Percentiles rank a stretch among this genome's conserved stretches.
Conservation (phyloP, 768 basidiomycete species). For the Pholiota conissans region DNA sequence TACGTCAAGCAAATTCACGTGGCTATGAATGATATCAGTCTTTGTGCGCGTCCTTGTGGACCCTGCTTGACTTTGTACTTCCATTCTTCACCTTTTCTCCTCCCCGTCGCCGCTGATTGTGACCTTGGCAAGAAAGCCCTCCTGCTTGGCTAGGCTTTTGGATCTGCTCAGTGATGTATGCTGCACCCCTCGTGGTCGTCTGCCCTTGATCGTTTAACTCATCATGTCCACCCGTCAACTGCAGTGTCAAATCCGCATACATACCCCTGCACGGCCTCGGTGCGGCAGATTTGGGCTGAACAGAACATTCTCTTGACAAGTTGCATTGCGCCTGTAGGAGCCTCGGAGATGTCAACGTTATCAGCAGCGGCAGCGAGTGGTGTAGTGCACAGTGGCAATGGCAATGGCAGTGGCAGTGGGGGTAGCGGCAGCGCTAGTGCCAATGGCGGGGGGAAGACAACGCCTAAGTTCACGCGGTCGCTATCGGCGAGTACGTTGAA, state of each 20-base stretch:
- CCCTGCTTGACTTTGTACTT: neutral
- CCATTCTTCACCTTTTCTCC: neutral
- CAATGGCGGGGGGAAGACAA: neutral
- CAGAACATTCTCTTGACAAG: no score
- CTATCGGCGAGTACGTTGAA: constrained; percentile 64
- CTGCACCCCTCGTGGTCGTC: no score
- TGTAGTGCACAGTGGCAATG: no score
- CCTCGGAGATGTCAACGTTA: neutral
- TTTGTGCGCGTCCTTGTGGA: neutral
- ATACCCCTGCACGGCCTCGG: no score
- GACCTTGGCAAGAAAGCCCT: neutral
- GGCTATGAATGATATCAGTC: constrained; percentile 15
- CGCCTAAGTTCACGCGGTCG: constrained; percentile 30
- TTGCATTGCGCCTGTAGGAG: no score
- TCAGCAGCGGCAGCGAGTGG: no score
- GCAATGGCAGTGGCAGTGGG: no score
- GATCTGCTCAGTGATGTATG: neutral
- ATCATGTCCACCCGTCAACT: no score
- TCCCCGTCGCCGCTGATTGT: neutral
- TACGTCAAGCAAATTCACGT: constrained; percentile 11
- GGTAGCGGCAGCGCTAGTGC: no score
- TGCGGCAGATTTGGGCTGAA: no score
- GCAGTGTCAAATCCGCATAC: no score
- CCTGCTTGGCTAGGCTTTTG: neutral
- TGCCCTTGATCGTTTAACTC: no score